Conservation (phyloP, 73 alveolate genomes). For the Blepharisma japonicum region DNA sequence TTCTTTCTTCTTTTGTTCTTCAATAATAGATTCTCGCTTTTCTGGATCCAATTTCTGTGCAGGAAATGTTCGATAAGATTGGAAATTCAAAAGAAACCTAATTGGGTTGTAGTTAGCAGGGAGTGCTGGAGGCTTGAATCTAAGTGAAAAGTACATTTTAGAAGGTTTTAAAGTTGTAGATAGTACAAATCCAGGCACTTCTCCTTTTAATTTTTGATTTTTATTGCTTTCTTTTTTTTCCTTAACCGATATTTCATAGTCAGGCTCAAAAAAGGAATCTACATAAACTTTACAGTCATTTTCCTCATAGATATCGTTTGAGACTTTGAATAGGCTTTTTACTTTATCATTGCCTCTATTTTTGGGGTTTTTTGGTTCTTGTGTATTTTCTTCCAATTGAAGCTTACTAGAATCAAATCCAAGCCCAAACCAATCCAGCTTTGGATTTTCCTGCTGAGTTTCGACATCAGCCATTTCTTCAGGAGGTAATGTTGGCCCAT, state of each 20-base stretch:
- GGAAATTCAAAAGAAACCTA: neutral
- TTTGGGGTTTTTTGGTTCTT: neutral
- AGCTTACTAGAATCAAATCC: conserved; percentile 9
- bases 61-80: neutral
- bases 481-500: conserved; percentile 39
- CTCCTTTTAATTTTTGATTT: neutral
- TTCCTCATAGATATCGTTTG: conserved; percentile 18
- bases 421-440: conserved; percentile 25
- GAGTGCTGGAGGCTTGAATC: neutral
- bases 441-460: neutral
- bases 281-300: neutral
- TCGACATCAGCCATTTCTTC: neutral
- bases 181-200: conserved; percentile 13
- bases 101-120: conserved; percentile 12
- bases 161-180: neutral
- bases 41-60: neutral
- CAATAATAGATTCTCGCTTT: neutral
- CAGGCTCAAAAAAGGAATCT: neutral
- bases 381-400: neutral
- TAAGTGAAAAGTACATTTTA: neutral
- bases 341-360: neutral
- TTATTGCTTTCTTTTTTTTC: neutral
- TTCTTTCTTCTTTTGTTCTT: neutral
- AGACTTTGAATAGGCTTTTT: neutral
- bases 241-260: neutral